phyloP scores from a whole-genome alignment of 2,329 filamentous ascomycete species.

The Trichoderma harzianum region DNA sequence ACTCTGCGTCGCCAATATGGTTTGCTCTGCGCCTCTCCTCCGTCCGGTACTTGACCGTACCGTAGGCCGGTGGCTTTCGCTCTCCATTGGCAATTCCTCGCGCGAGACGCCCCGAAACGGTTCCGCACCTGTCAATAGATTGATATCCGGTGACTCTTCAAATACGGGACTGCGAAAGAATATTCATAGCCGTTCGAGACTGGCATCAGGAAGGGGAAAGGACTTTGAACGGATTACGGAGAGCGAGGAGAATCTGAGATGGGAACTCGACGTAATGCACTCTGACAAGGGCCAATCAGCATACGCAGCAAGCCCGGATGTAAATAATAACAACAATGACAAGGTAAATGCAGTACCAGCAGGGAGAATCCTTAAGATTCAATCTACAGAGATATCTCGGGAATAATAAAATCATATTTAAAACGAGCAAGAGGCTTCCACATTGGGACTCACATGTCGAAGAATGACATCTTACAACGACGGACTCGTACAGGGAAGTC shows the following conservation, averaged over 20 bases:
- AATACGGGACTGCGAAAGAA: neutral
- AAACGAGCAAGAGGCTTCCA: too few relatives aligned
- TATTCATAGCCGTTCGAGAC: neutral
- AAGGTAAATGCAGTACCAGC: too few relatives aligned
- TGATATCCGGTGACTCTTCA: neutral
- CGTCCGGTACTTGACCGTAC: slow-evolving; percentile 23
- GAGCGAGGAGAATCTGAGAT: slow-evolving; percentile 23
- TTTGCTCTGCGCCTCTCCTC: slow-evolving; percentile 21
- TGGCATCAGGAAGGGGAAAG: neutral
- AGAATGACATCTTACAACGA: too few relatives aligned
- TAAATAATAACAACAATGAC: too few relatives aligned
- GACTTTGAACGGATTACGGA: slow-evolving; percentile 22
- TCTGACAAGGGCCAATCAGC: slow-evolving; percentile 13
- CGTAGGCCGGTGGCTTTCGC: slow-evolving; percentile 9
- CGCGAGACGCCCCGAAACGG: neutral
- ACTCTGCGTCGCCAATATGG: slow-evolving; percentile 22
- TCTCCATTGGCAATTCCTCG: neutral
- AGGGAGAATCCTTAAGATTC: too few relatives aligned
- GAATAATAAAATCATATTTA: too few relatives aligned
- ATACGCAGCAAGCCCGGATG: neutral
- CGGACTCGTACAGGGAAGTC: too few relatives aligned
- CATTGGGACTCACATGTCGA: too few relatives aligned
- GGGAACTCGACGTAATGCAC: slow-evolving; percentile 22
- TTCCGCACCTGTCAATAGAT: neutral
- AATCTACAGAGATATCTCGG: too few relatives aligned